These are phyloP conservation scores for Boletus rubescentipes DNA, from an alignment of 768 basidiomycete species.

Conservation along the genomic window DNA sequence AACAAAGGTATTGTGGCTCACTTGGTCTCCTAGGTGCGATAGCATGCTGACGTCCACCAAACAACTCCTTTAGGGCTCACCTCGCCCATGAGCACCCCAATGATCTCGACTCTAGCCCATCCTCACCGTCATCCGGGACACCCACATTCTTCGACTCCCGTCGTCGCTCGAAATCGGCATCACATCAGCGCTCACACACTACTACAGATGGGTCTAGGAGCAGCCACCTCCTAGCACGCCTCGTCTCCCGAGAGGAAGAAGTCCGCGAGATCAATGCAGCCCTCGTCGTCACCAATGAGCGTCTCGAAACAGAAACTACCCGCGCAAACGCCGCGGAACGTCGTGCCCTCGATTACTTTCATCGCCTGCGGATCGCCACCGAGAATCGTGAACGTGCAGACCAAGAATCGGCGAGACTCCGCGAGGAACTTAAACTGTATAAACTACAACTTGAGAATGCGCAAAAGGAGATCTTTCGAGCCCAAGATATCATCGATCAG, in stretches of 20 bases:
- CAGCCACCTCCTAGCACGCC: constrained; percentile 31
- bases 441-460: constrained; percentile 46
- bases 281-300: constrained; percentile 26
- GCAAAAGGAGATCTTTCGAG: constrained; percentile 43
- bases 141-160: constrained; percentile 18
- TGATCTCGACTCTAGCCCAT: constrained; percentile 31
- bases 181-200: constrained; percentile 27
- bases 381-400: constrained; percentile 40
- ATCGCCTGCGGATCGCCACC: constrained; percentile 40
- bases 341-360: constrained; percentile 46
- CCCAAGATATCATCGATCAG: constrained; percentile 43
- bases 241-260: constrained; percentile 32
- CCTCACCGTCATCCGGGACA: constrained; percentile 24
- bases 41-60: neutral
- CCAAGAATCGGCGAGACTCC: constrained; percentile 36
- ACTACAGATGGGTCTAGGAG: constrained; percentile 30
- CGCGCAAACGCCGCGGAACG: constrained; percentile 46
- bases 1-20: constrained; percentile 23
- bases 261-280: constrained; percentile 31
- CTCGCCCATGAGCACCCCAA: constrained; percentile 29
- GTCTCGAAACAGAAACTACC: constrained; percentile 41
- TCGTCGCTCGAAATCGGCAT: constrained; percentile 27
- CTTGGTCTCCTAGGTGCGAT: neutral
- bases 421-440: constrained; percentile 46
- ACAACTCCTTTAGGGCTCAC: constrained; percentile 15